Evolutionary conservation across 257 asterid genomes (phyloP).

Genomic region (Anisodus tanguticus): DNA sequence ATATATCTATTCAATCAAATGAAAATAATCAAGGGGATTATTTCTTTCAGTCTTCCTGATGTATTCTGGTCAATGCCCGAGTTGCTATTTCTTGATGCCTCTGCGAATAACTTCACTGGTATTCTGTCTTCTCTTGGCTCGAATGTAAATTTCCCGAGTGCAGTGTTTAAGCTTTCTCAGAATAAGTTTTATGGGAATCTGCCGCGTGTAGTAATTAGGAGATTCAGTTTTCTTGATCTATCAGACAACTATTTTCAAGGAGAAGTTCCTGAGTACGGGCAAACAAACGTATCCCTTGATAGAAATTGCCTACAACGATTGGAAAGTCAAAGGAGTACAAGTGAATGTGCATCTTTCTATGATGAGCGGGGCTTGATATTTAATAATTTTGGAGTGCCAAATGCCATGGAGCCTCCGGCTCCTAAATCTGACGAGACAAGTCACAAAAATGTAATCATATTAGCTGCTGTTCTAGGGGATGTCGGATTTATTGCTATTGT

Average conservation of each 20-base stretch:
- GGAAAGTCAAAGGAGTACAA: conserved; percentile 57
- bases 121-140: conserved; percentile 50
- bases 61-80: conserved; percentile 65
- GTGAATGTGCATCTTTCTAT: conserved; percentile 72
- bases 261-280: conserved; percentile 59
- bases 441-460: conserved; percentile 48
- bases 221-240: conserved; percentile 60
- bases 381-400: conserved; percentile 78
- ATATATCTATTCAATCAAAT: too few relatives aligned
- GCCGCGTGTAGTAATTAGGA: conserved; percentile 46
- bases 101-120: conserved; percentile 78
- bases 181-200: conserved; percentile 78
- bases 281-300: conserved; percentile 43
- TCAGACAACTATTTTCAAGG: conserved; percentile 91
- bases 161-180: conserved; percentile 59
- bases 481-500: conserved; percentile 54
- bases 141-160: conserved; percentile 44
- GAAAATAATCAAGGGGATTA: too few relatives aligned
- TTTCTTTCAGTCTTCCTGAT: conserved; percentile 55
- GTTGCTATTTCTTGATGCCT: conserved; percentile 66
- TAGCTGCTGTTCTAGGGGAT: conserved; percentile 81
- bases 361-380: conserved; percentile 63
- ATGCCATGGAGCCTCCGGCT: conserved; percentile 45
- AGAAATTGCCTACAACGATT: conserved; percentile 69
- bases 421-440: conserved; percentile 46